These are phyloP conservation scores for Ogataea polymorpha DNA, from an alignment of 805 yeast species.

Conservation along the genomic window DNA sequence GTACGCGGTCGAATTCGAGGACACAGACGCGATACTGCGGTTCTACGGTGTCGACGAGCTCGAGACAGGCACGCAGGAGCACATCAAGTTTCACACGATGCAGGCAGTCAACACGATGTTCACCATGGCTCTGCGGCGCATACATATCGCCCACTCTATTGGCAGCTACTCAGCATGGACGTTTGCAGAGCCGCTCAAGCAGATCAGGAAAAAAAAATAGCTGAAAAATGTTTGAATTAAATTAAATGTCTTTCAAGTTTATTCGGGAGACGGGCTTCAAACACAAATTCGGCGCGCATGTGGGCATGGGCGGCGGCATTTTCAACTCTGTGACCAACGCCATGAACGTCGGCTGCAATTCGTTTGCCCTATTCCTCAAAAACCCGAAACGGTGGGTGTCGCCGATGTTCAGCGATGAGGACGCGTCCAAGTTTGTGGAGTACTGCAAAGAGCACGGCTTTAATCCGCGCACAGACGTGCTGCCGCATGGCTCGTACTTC, in stretches of 20 bases:
- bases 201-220: slow-evolving; percentile 19
- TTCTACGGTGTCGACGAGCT: slow-evolving; percentile 5
- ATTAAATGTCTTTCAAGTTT: slow-evolving; percentile 30
- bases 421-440: slow-evolving; percentile 60
- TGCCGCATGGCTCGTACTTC: slow-evolving; percentile 94
- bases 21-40: slow-evolving; percentile 1
- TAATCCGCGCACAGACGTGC: slow-evolving; percentile 71
- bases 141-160: background rate
- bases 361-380: slow-evolving; percentile 88
- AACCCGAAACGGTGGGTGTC: slow-evolving; percentile 91
- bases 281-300: slow-evolving; percentile 84
- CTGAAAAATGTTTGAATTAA: slow-evolving; percentile 9
- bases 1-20: slow-evolving; percentile 2
- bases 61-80: background rate
- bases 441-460: slow-evolving; percentile 63
- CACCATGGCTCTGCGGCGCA: background rate
- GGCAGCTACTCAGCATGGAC: slow-evolving; percentile 8
- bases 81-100: background rate
- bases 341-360: slow-evolving; percentile 58
- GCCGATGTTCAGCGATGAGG: slow-evolving; percentile 67
- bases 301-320: slow-evolving; percentile 73
- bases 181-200: slow-evolving; percentile 9
- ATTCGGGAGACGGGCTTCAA: slow-evolving; percentile 42
- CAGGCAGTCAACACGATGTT: background rate
- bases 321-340: slow-evolving; percentile 39